Evolutionary conservation across 352 stramenopile species (phyloP), one percentile per base, ranked within the genome.

Genomic region (Globisporangium spinosum): DNA sequence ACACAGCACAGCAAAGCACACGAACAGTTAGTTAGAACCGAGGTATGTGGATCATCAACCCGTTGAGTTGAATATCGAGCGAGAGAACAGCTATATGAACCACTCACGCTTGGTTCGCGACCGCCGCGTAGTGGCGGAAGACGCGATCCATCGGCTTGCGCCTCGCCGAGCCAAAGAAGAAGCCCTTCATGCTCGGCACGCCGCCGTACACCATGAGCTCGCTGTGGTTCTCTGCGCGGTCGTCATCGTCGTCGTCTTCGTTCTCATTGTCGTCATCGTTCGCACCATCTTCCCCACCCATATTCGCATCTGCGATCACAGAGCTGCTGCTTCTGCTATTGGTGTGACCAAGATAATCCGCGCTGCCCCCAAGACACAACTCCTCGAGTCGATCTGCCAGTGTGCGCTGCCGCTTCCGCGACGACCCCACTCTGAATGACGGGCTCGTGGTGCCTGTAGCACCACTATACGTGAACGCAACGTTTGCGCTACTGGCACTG

Each of bases 41-140:
- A 13, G 25, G 2, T 27, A 38, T 15, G 4, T 34, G 25, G 13
- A 27, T 35, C 12, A 58, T 13, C 2, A 45, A 58, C 1, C 40
- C 15, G 15, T 43, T 43, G 35, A 58, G 23, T 35, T 6, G 51
- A 57, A 43, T 57, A 25, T 17, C 12, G 7, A 56, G 22, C 5
- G 4, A 40, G 15, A 8, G 27, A 22, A 38, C 53, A 23, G 7
- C 13, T 23, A 38, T 5, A 17, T 32, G 29, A 38, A 54, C 10
- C 17, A 77, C 75, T 56, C 68, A 81, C 72, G 70, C 67, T 60
- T 72, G 73, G 35, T 74, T 68, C 61, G 70, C 77, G 6, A 80
- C 70, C 3, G 78, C 65, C 13, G 85, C 80, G 70, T 89, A 91
- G 58, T 91, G 83, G n/a, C 78, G 78, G 49, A 89, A 91, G 61